Evolutionary conservation across 352 stramenopile genomes (phyloP).

Genomic region (Phytopythium sindhum): DNA sequence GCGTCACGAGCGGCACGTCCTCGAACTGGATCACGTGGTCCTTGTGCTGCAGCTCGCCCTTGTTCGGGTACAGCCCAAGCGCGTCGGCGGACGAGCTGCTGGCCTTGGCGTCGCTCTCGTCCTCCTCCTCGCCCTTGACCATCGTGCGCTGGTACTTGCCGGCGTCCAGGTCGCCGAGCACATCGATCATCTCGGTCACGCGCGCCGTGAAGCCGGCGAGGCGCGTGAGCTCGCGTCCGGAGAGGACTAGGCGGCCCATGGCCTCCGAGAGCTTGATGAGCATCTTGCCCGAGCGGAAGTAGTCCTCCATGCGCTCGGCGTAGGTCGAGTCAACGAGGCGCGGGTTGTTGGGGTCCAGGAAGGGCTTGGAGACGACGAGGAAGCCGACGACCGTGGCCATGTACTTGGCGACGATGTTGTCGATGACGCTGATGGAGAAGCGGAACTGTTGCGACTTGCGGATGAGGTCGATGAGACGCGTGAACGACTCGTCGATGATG

Average conservation of each 20-base stretch:
- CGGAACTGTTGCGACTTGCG: constrained; percentile 82
- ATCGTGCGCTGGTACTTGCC: constrained; percentile 77
- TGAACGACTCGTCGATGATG: constrained; percentile 74
- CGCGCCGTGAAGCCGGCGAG: constrained; percentile 77
- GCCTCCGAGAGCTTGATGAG: constrained; percentile 83
- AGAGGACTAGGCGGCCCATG: constrained; percentile 83
- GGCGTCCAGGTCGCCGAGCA: constrained; percentile 58
- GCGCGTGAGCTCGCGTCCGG: constrained; percentile 77
- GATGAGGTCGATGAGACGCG: constrained; percentile 54
- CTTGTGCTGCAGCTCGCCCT: constrained; percentile 43
- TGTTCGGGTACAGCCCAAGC: constrained; percentile 58
- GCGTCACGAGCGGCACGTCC: constrained; percentile 85
- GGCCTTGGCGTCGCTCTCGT: constrained; percentile 18
- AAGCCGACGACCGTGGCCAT: constrained; percentile 83
- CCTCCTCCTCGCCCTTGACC: constrained; percentile 42
- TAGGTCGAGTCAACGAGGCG: constrained; percentile 59
- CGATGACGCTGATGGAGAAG: constrained; percentile 76
- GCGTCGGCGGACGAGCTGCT: constrained; percentile 33
- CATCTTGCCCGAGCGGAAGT: constrained; percentile 85
- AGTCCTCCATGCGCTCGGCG: constrained; percentile 80
- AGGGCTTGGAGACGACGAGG: constrained; percentile 69
- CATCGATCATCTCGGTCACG: constrained; percentile 79
- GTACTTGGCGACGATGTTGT: constrained; percentile 88
- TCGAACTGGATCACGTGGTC: constrained; percentile 88
- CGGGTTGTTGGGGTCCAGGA: constrained; percentile 55